Percentiles rank a stretch among this genome's conserved stretches.
Evolutionary conservation across 106 monocot genomes (phyloP).

Genomic region (Dioscorea alata): DNA sequence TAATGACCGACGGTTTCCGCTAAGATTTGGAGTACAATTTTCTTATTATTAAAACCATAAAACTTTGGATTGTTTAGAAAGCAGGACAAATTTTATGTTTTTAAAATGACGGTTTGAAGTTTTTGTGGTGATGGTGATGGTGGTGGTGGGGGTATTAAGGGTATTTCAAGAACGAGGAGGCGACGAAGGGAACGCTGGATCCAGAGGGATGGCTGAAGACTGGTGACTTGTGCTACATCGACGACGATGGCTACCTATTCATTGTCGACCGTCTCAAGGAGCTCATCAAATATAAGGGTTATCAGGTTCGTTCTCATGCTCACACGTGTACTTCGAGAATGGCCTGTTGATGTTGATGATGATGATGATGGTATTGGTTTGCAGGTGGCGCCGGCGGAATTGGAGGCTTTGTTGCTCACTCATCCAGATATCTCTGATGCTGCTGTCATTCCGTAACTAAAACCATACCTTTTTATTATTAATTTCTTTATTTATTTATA

Average conservation of each 20-base stretch:
- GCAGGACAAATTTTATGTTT: too few relatives aligned
- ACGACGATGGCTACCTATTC: slow-evolving; percentile 65
- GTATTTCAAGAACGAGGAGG: slow-evolving; percentile 71
- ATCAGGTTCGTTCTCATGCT: slow-evolving; percentile 29
- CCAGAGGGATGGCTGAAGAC: slow-evolving; percentile 59
- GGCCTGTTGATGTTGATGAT: too few relatives aligned
- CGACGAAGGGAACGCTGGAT: slow-evolving; percentile 52
- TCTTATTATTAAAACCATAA: too few relatives aligned
- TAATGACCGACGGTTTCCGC: too few relatives aligned
- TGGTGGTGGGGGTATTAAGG: slow-evolving; percentile 15
- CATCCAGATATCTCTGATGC: slow-evolving; percentile 63
- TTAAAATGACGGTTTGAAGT: too few relatives aligned
- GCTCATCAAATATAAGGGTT: slow-evolving; percentile 77
- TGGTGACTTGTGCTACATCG: slow-evolving; percentile 68
- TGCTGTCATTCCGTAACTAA: slow-evolving; percentile 72
- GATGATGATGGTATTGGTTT: too few relatives aligned
- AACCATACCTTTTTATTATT: too few relatives aligned
- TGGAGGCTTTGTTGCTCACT: slow-evolving; percentile 66
- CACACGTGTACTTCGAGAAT: too few relatives aligned
- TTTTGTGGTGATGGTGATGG: too few relatives aligned
- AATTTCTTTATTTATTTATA: background rate
- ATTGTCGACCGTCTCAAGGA: slow-evolving; percentile 70
- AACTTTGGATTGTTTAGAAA: too few relatives aligned
- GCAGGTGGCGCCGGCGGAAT: slow-evolving; percentile 84
- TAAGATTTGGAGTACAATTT: too few relatives aligned